Percentiles rank a stretch among this genome's conserved stretches.
phyloP scores from a whole-genome alignment of 768 basidiomycete species.

The Fistulinella prunicolor region DNA sequence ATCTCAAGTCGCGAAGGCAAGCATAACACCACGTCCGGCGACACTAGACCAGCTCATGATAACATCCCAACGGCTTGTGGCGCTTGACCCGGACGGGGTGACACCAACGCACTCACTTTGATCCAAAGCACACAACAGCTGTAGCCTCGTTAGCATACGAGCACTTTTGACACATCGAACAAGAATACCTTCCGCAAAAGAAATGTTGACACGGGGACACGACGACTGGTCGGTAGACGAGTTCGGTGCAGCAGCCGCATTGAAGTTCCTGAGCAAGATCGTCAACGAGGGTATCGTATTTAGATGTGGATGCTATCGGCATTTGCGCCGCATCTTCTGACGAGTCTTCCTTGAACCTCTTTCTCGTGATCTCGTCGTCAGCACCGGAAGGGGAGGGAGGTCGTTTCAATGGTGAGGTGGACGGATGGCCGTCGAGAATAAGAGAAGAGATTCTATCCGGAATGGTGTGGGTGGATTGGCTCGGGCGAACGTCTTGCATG shows the following conservation, averaged over 20 bases:
- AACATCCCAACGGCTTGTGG: neutral
- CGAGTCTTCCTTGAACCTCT: conserved; percentile 56
- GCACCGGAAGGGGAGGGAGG: conserved; percentile 53
- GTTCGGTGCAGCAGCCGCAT: conserved; percentile 81
- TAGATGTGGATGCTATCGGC: conserved; percentile 18
- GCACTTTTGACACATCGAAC: neutral
- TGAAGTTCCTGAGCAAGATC: conserved; percentile 73
- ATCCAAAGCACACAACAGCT: conserved; percentile 86
- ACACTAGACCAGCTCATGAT: neutral
- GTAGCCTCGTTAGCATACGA: conserved; percentile 42
- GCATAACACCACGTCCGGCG: neutral
- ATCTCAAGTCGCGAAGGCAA: neutral
- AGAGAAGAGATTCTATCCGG: conserved; percentile 5
- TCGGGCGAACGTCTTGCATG: conserved; percentile 17
- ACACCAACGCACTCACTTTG: conserved; percentile 58
- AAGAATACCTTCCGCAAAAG: conserved; percentile 79
- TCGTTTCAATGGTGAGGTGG: conserved; percentile 48
- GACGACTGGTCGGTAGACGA: conserved; percentile 79
- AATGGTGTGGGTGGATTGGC: neutral
- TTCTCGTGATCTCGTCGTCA: conserved; percentile 48
- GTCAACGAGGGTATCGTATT: conserved; percentile 43
- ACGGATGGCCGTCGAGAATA: conserved; percentile 11
- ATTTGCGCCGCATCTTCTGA: conserved; percentile 17
- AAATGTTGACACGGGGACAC: conserved; percentile 87
- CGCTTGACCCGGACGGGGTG: neutral